These are phyloP conservation scores for Metschnikowia koreensis DNA, from an alignment of 805 yeast genomes.

Conservation along the genomic window DNA sequence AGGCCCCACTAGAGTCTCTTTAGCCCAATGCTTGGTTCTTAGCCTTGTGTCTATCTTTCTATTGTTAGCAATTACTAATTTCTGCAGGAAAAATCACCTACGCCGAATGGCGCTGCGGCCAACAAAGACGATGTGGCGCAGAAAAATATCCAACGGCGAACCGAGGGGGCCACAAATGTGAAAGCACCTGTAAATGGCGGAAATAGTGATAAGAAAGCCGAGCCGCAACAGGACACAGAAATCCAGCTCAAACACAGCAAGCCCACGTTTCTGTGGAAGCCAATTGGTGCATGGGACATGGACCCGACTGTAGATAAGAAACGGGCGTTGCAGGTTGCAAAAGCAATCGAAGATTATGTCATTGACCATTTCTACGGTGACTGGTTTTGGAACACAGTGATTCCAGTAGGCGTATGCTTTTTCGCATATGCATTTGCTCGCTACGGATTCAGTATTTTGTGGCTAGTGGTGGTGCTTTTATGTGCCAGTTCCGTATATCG, in stretches of 20 bases:
- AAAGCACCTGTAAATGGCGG: conserved; percentile 16
- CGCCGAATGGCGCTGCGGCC: conserved; percentile 16
- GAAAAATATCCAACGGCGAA: conserved; percentile 11
- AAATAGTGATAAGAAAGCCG: background rate
- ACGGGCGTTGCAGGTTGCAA: conserved; percentile 24
- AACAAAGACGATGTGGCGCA: conserved; percentile 19
- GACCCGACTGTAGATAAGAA: conserved; percentile 24
- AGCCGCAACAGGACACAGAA: background rate
- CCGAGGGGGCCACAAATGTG: conserved; percentile 12
- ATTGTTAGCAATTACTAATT: background rate
- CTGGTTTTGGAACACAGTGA: conserved; percentile 65
- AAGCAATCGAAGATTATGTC: conserved; percentile 55
- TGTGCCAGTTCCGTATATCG: conserved; percentile 66
- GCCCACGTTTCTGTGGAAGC: conserved; percentile 40
- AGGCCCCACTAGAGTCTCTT: too few relatives aligned
- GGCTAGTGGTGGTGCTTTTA: conserved; percentile 57
- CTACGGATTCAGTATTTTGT: conserved; percentile 61
- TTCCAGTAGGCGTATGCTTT: conserved; percentile 68
- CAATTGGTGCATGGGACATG: conserved; percentile 39
- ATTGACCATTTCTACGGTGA: conserved; percentile 70
- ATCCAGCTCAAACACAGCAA: conserved; percentile 6
- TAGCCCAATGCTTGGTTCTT: too few relatives aligned
- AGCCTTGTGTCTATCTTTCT: too few relatives aligned
- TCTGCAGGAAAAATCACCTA: conserved; percentile 1
- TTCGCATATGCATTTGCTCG: conserved; percentile 68